A percentile compares a stretch with the other conserved stretches of the same genome.
Conservation (phyloP, 2,329 filamentous ascomycete genomes). For the Aureobasidium sp. region DNA sequence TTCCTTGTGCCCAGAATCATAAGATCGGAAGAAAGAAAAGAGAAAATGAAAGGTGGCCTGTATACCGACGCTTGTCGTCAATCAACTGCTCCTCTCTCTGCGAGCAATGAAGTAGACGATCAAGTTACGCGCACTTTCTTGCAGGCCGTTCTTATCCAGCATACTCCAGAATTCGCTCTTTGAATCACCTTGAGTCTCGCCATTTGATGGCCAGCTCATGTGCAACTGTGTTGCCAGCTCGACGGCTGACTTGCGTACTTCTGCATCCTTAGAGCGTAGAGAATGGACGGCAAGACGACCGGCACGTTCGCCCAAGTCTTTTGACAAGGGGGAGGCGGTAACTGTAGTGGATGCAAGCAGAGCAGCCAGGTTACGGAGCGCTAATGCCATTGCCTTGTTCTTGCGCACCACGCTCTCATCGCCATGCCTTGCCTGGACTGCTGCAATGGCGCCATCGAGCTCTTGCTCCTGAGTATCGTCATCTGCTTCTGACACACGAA, state of each 20-base stretch:
- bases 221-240: slow-evolving; percentile 71
- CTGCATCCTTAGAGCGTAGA: slow-evolving; percentile 25
- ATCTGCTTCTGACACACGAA: slow-evolving; percentile 53
- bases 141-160: slow-evolving; percentile 48
- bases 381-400: slow-evolving; percentile 40
- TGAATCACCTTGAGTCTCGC: slow-evolving; percentile 30
- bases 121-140: slow-evolving; percentile 66
- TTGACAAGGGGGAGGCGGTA: slow-evolving; percentile 18
- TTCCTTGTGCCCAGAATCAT: not conserved
- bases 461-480: slow-evolving; percentile 40
- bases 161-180: slow-evolving; percentile 58
- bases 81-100: slow-evolving; percentile 48
- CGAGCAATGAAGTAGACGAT: slow-evolving; percentile 73
- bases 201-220: slow-evolving; percentile 38
- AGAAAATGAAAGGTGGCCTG: not conserved
- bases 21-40: not conserved
- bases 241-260: slow-evolving; percentile 60
- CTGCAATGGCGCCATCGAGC: slow-evolving; percentile 33
- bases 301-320: slow-evolving; percentile 4
- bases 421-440: not conserved
- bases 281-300: slow-evolving; percentile 23
- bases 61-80: not conserved
- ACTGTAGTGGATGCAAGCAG: slow-evolving; percentile 43
- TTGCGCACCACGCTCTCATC: not conserved
- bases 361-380: slow-evolving; percentile 55